These are phyloP conservation scores for Saturnispora quitensis DNA, from an alignment of 805 yeast genomes.

Conservation along the genomic window DNA sequence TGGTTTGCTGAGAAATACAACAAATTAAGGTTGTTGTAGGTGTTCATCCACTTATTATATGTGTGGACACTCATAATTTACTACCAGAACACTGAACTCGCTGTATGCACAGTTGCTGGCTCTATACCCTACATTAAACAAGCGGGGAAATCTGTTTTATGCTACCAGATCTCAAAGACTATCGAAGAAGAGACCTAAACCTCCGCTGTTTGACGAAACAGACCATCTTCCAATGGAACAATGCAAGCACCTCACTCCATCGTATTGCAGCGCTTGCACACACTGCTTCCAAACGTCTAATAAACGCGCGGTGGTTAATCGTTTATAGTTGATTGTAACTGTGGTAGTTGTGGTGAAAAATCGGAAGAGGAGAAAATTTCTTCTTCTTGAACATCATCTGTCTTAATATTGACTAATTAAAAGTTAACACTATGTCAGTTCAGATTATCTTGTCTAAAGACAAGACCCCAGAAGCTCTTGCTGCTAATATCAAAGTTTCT, in stretches of 20 bases:
- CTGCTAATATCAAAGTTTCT: constrained; percentile 35
- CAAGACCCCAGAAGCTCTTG: constrained; percentile 22
- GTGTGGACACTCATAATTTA: not conserved
- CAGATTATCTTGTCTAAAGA: constrained; percentile 14
- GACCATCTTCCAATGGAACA: no score
- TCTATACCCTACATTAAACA: not conserved
- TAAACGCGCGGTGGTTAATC: not conserved
- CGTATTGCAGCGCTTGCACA: not conserved
- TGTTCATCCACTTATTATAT: not conserved
- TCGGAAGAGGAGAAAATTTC: not conserved
- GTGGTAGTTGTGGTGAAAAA: not conserved
- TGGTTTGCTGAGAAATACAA: not conserved
- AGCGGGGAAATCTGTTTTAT: not conserved
- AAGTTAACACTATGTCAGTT: constrained; percentile 15
- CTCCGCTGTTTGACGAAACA: not conserved
- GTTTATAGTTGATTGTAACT: no score
- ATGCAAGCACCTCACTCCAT: no score
- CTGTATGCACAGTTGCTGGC: not conserved
- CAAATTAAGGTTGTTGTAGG: not conserved
- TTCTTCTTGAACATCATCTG: not conserved
- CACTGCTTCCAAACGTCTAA: not conserved
- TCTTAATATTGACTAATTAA: not conserved
- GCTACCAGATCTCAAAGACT: not conserved
- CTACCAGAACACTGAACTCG: not conserved
- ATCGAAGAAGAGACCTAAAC: not conserved